A percentile compares a stretch with the other conserved stretches of the same genome.
Conservation (phyloP, 2,329 filamentous ascomycete genomes). For the Ceratocystis huliohia region DNA sequence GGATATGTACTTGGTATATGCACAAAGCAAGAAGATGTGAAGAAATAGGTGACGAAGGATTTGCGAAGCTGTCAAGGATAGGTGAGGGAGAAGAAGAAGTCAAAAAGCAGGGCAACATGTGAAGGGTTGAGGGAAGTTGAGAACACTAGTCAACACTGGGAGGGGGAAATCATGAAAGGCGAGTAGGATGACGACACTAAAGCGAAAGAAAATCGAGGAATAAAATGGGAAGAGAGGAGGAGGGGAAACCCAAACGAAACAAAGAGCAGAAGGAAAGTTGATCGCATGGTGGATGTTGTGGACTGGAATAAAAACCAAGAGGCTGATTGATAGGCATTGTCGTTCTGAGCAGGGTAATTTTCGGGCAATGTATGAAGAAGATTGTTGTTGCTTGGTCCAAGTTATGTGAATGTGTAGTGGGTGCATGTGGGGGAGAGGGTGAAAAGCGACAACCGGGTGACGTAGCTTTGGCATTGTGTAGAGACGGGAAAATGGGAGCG, state of each 20-base stretch:
- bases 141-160: slow-evolving; percentile 4
- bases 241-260: slow-evolving; percentile 4
- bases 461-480: not conserved
- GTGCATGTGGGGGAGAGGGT: not conserved
- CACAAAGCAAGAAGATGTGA: not conserved
- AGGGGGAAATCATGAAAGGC: slow-evolving; percentile 17
- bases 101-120: slow-evolving; percentile 9
- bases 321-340: not conserved
- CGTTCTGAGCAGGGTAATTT: not conserved
- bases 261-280: not conserved
- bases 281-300: not conserved
- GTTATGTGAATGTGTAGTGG: not conserved
- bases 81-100: not conserved
- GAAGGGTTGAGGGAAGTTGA: slow-evolving; percentile 10
- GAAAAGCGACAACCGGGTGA: not conserved
- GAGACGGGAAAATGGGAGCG: not conserved
- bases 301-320: not conserved
- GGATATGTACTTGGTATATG: slow-evolving; percentile 9
- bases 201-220: slow-evolving; percentile 6
- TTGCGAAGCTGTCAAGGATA: slow-evolving; percentile 11
- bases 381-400: not conserved
- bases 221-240: not conserved
- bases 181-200: slow-evolving; percentile 12
- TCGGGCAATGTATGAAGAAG: not conserved
- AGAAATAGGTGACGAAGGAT: slow-evolving; percentile 12